These are phyloP conservation scores for Xylariales sp. DNA, from an alignment of 2,329 filamentous ascomycete genomes.

Conservation along the genomic window DNA sequence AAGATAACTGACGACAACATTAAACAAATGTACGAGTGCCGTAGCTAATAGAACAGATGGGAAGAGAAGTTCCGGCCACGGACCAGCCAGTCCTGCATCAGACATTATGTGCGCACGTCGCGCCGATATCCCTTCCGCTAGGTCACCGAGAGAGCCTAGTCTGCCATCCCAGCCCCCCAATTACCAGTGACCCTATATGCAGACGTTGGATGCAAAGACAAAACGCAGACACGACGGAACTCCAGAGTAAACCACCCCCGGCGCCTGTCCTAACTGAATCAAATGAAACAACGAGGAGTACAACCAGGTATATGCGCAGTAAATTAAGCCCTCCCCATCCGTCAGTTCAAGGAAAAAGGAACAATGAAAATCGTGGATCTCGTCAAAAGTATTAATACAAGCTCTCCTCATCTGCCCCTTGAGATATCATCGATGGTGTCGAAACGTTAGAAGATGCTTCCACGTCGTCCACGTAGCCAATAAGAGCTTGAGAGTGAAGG, in stretches of 20 bases:
- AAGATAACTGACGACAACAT: constrained; percentile 50
- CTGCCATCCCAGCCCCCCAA: constrained; percentile 48
- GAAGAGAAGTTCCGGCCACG: constrained; percentile 55
- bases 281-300: constrained; percentile 49
- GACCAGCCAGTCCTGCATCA: constrained; percentile 55
- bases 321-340: constrained; percentile 51
- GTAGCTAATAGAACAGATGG: constrained; percentile 62
- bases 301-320: constrained; percentile 60
- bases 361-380: constrained; percentile 62
- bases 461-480: constrained; percentile 91
- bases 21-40: constrained; percentile 56
- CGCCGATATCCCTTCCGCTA: constrained; percentile 47
- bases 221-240: constrained; percentile 48
- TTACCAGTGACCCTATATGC: constrained; percentile 52
- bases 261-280: constrained; percentile 48
- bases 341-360: constrained; percentile 44
- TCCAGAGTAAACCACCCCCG: constrained; percentile 46
- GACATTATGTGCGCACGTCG: constrained; percentile 52
- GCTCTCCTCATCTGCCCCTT: constrained; percentile 77
- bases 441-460: constrained; percentile 76
- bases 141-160: constrained; percentile 49
- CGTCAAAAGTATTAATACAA: constrained; percentile 70
- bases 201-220: constrained; percentile 51
- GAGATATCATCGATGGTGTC: constrained; percentile 77
- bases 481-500: constrained; percentile 91